Evolutionary conservation across 2,329 filamentous ascomycete species (phyloP), one percentile per base, ranked within the genome.

Genomic region (Colletotrichum truncatum): DNA sequence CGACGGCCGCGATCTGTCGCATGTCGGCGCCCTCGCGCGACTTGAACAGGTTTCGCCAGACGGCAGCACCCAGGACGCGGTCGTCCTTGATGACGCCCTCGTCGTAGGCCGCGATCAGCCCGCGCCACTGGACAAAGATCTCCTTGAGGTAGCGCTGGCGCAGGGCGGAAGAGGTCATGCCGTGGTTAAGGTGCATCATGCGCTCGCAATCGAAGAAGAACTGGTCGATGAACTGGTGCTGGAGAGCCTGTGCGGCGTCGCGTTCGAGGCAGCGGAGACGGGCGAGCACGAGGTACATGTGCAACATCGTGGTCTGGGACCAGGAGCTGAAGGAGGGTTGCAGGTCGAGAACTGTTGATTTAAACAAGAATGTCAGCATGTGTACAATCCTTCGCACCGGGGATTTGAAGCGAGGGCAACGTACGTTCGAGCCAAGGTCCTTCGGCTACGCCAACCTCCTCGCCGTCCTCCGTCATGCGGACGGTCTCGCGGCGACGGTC

Each of bases 31-130:
- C 82, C 49, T 80, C 77, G 36, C 76, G 72, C 21, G 88, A 93
- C 81, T 95, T 94, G 84, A 93, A 97, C 60, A 99, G 75, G 78
- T 98, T 98, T 73, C 96, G 87, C 96, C 96, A 99, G 49, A 99
- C 84, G 8, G 96, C 96, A 41, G 91, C 85, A 4, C 91, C 93
- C 12, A 96, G 84, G 60, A 93, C 87, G 12, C 92, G 90, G 75
- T 97, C 93, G 9, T 91, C 91, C 76, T 89, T 90, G 70, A 89
- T 84, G 45, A 97, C 75, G 0, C 92, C 93, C 81, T 96, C 93
- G 75, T 97, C 93, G 76, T 94, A 96, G 2, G 93, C 93, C 7
- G 94, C 85, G 21, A 97, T 84, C 58, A 94, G 83, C 28, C 94
- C 96, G 60, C 96, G 90, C 93, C 95, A 99, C 80, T 97, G 94